Conservation (phyloP, 257 asterid genomes). For the Apocynum venetum region DNA sequence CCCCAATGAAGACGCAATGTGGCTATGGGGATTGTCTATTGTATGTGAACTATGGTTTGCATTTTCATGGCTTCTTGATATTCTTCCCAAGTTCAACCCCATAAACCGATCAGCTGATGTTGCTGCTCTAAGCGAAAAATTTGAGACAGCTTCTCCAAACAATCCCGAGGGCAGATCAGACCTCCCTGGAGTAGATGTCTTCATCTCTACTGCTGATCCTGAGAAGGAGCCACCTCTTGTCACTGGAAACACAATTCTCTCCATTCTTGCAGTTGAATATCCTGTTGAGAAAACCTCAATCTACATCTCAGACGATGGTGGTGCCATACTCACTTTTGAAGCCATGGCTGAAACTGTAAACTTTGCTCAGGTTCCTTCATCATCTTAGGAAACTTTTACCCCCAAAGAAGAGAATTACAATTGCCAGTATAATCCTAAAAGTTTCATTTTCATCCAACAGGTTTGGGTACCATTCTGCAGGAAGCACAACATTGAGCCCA, state of each 20-base stretch:
- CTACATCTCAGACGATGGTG: slow-evolving; percentile 95
- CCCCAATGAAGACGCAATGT: slow-evolving; percentile 81
- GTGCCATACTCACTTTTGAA: slow-evolving; percentile 80
- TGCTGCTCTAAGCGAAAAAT: slow-evolving; percentile 68
- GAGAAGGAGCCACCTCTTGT: slow-evolving; percentile 95
- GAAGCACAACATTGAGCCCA: slow-evolving; percentile 83
- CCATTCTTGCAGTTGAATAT: slow-evolving; percentile 74
- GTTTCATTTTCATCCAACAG: slow-evolving; percentile 28
- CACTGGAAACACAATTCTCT: slow-evolving; percentile 81
- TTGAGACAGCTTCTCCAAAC: slow-evolving; percentile 47
- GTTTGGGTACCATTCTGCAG: slow-evolving; percentile 96
- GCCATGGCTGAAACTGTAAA: slow-evolving; percentile 99
- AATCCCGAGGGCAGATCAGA: slow-evolving; percentile 88
- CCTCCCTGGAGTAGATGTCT: slow-evolving; percentile 85
- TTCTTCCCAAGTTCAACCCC: slow-evolving; percentile 89
- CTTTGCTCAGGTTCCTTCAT: slow-evolving; percentile 62
- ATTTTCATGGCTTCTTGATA: slow-evolving; percentile 91
- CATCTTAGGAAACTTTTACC: not conserved
- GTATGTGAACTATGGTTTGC: slow-evolving; percentile 96
- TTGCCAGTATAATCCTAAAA: not conserved
- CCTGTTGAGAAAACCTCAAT: slow-evolving; percentile 80
- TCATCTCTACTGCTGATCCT: slow-evolving; percentile 93
- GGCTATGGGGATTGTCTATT: slow-evolving; percentile 81
- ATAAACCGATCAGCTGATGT: slow-evolving; percentile 79
- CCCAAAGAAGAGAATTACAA: not conserved